These are phyloP conservation scores for Gnomoniopsis sp. DNA, from an alignment of 2,329 filamentous ascomycete species.

Conservation along the genomic window DNA sequence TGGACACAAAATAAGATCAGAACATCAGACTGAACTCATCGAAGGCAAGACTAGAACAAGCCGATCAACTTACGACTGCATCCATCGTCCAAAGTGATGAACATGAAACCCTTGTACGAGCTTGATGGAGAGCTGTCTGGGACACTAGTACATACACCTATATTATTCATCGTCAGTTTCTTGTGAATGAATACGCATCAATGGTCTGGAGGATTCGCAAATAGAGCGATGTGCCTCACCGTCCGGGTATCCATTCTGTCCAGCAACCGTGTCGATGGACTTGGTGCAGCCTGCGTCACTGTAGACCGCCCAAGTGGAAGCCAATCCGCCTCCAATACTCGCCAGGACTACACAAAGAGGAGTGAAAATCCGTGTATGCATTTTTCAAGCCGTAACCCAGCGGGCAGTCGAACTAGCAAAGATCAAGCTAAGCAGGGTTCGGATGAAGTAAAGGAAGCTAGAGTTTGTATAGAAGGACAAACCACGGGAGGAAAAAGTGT, in stretches of 20 bases:
- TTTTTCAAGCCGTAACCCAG: background rate
- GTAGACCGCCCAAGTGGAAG: background rate
- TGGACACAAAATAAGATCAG: background rate
- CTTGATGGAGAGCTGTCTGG: background rate
- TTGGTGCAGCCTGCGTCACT: background rate
- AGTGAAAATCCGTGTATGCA: background rate
- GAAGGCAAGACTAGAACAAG: background rate
- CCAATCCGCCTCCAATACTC: background rate
- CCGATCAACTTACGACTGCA: background rate
- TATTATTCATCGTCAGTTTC: background rate
- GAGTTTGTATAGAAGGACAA: too few species aligned
- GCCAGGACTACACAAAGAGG: background rate
- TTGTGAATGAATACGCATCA: background rate
- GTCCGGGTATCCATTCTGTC: background rate
- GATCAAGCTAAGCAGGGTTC: too few species aligned
- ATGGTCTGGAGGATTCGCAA: background rate
- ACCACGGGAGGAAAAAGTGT: too few species aligned
- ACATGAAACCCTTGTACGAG: background rate
- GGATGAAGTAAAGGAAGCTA: too few species aligned
- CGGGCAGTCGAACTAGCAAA: too few species aligned
- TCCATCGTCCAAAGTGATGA: conserved; percentile 6
- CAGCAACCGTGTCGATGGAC: background rate
- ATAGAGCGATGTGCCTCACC: background rate
- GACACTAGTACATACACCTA: background rate
- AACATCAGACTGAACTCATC: background rate